Base-by-base conservation (phyloP, 495 filamentous ascomycete genomes). In the Penicillium paradoxum region DNA sequence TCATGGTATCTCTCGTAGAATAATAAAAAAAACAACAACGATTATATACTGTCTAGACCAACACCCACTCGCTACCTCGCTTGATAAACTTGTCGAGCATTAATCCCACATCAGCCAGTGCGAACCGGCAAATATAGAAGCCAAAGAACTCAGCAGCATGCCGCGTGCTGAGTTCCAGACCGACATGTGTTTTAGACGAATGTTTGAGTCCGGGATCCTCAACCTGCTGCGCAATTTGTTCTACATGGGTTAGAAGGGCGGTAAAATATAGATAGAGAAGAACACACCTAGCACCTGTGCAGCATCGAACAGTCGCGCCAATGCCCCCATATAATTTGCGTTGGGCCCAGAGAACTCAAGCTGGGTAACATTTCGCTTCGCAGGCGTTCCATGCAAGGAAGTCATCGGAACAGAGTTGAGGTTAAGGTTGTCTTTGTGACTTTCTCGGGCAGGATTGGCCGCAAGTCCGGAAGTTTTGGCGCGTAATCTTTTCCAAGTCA, bases 121-220 rank as follows among this genome's bases (percentile, higher is more conserved):
- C 90, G 65, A 97, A 98, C 14, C 95, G 88, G 68, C 92, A 97
- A 15, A 98, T 78, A 65, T 90, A 97, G 70, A 98, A 96, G 25
- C 85, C 91, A 67, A 98, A 98, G 73, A 98, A 98, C 63, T 97
- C 93, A 27, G 95, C 89, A 9, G 93, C 95, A 70, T 97, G 92
- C 17, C 91, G 83, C 25, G 89, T 89, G 67, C 89, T 90, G 15
- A 97, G 80, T 69, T 98, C 95, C 25, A 98, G 79, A 15, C 93
- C 95, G 46, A 97, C 90, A 59, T 96, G 90, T 22, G 91, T 95
- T 57, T 84, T 87, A 49, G 80, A 84, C 15, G 81, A 82, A 73
- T 92, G 89, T 59, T 87, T 87, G 36, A 96, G 78, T 11, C 90
- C 89, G 10, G 90, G 91, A 67, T 95, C 92, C 65, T 98, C 93